Evolutionary conservation across 2,329 filamentous ascomycete genomes (phyloP).

Genomic region (Aaosphaeria pasadenensis): DNA sequence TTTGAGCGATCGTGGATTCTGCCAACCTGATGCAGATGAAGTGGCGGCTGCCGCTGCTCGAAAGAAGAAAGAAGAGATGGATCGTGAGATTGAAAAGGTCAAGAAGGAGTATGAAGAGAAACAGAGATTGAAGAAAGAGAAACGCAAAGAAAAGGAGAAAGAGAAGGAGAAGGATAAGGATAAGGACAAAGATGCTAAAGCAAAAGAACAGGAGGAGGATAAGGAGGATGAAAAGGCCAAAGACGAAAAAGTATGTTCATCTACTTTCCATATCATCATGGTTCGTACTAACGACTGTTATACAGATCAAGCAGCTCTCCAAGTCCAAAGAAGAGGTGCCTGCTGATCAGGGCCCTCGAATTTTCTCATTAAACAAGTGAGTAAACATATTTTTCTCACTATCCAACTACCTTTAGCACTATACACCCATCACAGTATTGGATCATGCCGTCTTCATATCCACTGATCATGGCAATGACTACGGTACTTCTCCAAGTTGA

Average conservation of each 20-base stretch:
- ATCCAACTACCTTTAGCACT: no score
- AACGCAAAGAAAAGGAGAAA: slow-evolving; percentile 45
- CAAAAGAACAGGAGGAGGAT: slow-evolving; percentile 58
- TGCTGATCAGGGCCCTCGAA: slow-evolving; percentile 66
- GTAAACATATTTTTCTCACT: slow-evolving; percentile 7
- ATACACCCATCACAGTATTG: no score
- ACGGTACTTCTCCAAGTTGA: no score
- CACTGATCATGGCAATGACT: neutral
- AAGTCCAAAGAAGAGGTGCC: slow-evolving; percentile 44
- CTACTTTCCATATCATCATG: neutral
- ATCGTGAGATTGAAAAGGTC: slow-evolving; percentile 47
- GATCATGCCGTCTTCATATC: neutral
- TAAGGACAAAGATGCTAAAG: slow-evolving; percentile 41
- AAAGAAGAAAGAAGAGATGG: slow-evolving; percentile 52
- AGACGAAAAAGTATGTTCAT: slow-evolving; percentile 51
- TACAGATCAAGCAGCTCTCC: slow-evolving; percentile 47
- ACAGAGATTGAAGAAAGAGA: slow-evolving; percentile 58
- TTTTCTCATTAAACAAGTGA: slow-evolving; percentile 82
- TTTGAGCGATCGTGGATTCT: slow-evolving; percentile 79
- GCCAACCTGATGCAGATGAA: slow-evolving; percentile 68
- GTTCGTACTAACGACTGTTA: neutral
- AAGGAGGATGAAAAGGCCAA: slow-evolving; percentile 65
- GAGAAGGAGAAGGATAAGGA: slow-evolving; percentile 63
- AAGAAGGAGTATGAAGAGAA: slow-evolving; percentile 50
- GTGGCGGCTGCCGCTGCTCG: slow-evolving; percentile 54